These are phyloP conservation scores for Cyathus striatus DNA, from an alignment of 768 basidiomycete genomes.

Conservation along the genomic window DNA sequence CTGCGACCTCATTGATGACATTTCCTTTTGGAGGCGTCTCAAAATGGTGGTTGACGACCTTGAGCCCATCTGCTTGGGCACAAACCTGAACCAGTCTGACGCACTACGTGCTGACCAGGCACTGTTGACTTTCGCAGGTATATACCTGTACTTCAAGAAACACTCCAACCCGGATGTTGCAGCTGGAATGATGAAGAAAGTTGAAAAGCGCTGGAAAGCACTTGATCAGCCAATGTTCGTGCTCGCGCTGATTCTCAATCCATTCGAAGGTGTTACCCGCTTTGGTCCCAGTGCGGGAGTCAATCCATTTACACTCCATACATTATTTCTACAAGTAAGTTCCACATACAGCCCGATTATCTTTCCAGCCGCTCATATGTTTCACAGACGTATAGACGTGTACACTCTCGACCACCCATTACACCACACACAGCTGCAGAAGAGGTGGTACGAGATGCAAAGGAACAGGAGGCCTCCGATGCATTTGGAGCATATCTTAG, in stretches of 20 bases:
- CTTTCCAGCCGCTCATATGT: too few species aligned
- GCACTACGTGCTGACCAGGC: slow-evolving; percentile 18
- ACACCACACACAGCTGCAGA: slow-evolving; percentile 7
- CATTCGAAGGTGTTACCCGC: slow-evolving; percentile 17
- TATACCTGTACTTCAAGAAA: slow-evolving; percentile 18
- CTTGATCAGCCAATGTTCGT: slow-evolving; percentile 23
- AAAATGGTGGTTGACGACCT: slow-evolving; percentile 16
- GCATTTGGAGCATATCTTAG: slow-evolving; percentile 14
- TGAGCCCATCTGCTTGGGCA: slow-evolving; percentile 19
- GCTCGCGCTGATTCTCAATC: slow-evolving; percentile 20
- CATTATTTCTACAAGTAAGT: slow-evolving; percentile 14
- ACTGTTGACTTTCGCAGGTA: slow-evolving; percentile 17
- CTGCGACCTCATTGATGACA: slow-evolving; percentile 16
- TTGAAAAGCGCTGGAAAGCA: slow-evolving; percentile 24
- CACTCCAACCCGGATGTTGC: slow-evolving; percentile 15
- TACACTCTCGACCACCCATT: slow-evolving; percentile 10
- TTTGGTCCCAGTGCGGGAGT: slow-evolving; percentile 19
- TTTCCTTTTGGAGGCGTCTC: slow-evolving; percentile 11
- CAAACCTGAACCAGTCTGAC: slow-evolving; percentile 19
- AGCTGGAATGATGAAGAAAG: slow-evolving; percentile 12
- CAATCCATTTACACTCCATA: slow-evolving; percentile 15
- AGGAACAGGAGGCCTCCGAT: slow-evolving; percentile 12
- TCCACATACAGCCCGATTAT: slow-evolving; percentile 3
- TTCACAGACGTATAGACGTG: slow-evolving; percentile 8
- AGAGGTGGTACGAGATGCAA: slow-evolving; percentile 6